A percentile compares a stretch with the other conserved stretches of the same genome.
Evolutionary conservation across 2,329 filamentous ascomycete species (phyloP).

Genomic region (Fusarium sp.): DNA sequence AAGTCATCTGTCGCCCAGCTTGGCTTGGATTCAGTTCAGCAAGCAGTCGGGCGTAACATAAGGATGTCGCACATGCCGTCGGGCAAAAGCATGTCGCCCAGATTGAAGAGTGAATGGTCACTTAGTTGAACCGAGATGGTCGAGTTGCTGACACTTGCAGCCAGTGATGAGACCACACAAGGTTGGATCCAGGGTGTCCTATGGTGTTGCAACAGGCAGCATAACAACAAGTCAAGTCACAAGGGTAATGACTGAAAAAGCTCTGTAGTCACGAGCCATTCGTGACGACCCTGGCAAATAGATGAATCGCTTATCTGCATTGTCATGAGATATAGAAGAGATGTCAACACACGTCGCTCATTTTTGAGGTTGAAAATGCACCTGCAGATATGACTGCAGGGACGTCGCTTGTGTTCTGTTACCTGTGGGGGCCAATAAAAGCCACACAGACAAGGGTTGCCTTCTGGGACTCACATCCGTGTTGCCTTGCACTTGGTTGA

Average conservation of each 20-base stretch:
- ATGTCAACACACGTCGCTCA: not conserved
- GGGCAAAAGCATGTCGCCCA: conserved; percentile 10
- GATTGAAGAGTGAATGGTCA: conserved; percentile 19
- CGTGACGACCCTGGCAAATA: not conserved
- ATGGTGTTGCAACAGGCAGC: conserved; percentile 6
- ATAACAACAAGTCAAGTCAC: conserved; percentile 27
- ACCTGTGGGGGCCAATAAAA: not conserved
- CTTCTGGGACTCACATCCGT: not conserved
- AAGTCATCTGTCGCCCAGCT: conserved; percentile 17
- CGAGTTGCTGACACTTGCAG: conserved; percentile 20
- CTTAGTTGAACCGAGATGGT: conserved; percentile 15
- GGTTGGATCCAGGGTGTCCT: conserved; percentile 24
- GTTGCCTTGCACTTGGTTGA: not conserved
- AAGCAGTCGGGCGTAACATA: conserved; percentile 21
- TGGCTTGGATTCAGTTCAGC: conserved; percentile 8
- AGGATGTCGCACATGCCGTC: conserved; percentile 26
- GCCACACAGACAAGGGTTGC: not conserved
- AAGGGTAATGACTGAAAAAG: conserved; percentile 9
- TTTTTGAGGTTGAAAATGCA: not conserved
- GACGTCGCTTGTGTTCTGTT: not conserved
- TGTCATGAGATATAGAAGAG: conserved; percentile 1
- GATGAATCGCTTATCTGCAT: not conserved
- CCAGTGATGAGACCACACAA: not conserved
- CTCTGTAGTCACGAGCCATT: not conserved
- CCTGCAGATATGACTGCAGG: not conserved